Evolutionary conservation across 305 asterid species (phyloP), one percentile per base, ranked within the genome.

Genomic region (Ilex paraguariensis): DNA sequence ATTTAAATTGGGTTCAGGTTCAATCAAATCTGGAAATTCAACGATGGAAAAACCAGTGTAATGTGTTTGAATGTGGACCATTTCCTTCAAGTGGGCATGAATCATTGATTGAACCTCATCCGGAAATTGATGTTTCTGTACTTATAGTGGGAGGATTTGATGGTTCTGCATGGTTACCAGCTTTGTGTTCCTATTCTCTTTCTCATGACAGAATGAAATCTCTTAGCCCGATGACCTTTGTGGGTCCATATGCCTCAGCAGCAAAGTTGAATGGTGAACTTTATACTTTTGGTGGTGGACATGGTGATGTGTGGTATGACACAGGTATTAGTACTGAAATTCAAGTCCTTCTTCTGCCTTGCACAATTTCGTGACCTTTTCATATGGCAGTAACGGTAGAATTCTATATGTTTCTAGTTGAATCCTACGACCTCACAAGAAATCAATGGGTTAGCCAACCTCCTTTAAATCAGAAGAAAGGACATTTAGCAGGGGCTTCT

Each of bases 71-170:
- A 75, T 58, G 71, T 14, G 30, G 46, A 39, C 52, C 70, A 69
- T 67, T 66, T 56, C 73, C 48, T 63, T 54, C 66, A 36, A 54
- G 61, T 13, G 72, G 58, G 56, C 58, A 64, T 45, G 42, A 21
- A 21, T 21, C 28, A 21, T 54, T 57, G 65, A 56, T 54, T 11
- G 32, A 56, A 16, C 44, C 59, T 64, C 65, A 39, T 63, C n/a
- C 62, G 21, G 59, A 17, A 13, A 39, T 46, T n/a, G 73, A 71
- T 57, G 70, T 77, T 30, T 65, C 70, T 49, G 69, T 79, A 58
- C 59, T 80, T 53, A 66, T 88, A 52, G 80, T 77, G 30, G 92
- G 96, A 61, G 96, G 95, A 53, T 79, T 13, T 72, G 70, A 86
- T 79, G 96, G 95, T 28, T 60, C 61, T 51, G 53, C 79, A 40